Base-by-base conservation (phyloP, 169 alveolate genomes). In the Plasmodium coatneyi region DNA sequence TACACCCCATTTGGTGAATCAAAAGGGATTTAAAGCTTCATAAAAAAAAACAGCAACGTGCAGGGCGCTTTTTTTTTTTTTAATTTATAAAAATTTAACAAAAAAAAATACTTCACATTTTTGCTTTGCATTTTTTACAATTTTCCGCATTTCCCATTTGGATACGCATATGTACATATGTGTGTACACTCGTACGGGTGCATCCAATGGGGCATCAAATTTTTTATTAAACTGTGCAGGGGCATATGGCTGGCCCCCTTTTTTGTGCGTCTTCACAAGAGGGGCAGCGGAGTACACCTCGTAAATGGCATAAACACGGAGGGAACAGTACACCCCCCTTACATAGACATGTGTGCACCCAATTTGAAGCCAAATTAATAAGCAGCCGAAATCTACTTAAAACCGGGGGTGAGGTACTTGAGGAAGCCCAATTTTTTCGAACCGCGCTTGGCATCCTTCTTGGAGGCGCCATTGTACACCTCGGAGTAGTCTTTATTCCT, bases 351-450 rank as follows among this genome's bases (percentile, higher is more conserved):
- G n/a, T 32, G 14, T 28, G n/a, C 41, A 80, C 16, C 39, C 39
- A 1, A 32, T 32, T 32, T 32, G 39, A 32, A 32, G 39, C 32
- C 16, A 6, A 9, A 14, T 80, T 14, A 52, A n/a, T 25, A 66
- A 9, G 30, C n/a, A 5, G 52, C 32, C 41, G 10, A 19, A 70
- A 30, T 54, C 28, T 76, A 84, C 28, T 84, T 84, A 14, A 74
- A 72, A 52, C 28, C 93, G 41, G 84, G 56, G 1, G 93, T 74
- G 22, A 84, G 76, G 60, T 84, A 84, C 60, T 84, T 84, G 39
- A 84, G 79, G 76, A 84, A 84, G 5, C 93, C 93, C 46, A 84
- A 30, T 49, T 52, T 84, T 60, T 84, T 56, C 70, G 93, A 84
- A 5, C 84, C 70, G 9, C 70, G 78, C 14, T 74, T 74, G 39